Conservation (phyloP, 306 rosid genomes). For the Cucurbita pepo region DNA sequence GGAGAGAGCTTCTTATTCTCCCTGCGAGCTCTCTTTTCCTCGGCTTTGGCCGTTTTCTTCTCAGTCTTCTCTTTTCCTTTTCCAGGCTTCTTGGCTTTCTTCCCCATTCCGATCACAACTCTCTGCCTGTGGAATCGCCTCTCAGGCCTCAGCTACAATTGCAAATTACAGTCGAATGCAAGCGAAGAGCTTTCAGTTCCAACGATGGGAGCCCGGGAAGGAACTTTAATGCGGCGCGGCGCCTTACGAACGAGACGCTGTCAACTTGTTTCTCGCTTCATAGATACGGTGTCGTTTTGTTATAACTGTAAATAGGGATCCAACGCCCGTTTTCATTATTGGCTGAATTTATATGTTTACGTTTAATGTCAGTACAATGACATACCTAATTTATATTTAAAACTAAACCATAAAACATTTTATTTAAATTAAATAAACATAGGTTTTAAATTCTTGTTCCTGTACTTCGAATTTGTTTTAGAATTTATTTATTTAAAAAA, state of each 20-base stretch:
- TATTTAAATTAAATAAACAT: too few relatives aligned
- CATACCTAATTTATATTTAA: too few relatives aligned
- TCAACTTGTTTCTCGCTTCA: not conserved
- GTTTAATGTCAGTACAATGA: too few relatives aligned
- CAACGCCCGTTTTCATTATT: too few relatives aligned
- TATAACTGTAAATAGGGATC: too few relatives aligned
- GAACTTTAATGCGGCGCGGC: not conserved
- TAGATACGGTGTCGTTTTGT: not conserved
- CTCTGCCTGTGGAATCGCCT: not conserved
- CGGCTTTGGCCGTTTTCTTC: conserved; percentile 72
- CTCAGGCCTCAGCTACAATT: not conserved
- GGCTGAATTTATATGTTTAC: too few relatives aligned
- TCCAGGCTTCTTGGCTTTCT: conserved; percentile 84
- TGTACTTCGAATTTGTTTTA: too few relatives aligned
- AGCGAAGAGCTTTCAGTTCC: not conserved
- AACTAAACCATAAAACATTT: too few relatives aligned
- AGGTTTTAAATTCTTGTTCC: too few relatives aligned
- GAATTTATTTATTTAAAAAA: too few relatives aligned
- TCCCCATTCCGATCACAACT: conserved; percentile 44
- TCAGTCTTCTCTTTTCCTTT: conserved; percentile 95
- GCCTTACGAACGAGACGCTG: not conserved
- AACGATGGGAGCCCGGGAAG: not conserved
- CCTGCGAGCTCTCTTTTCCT: conserved; percentile 74
- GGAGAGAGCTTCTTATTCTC: conserved; percentile 87
- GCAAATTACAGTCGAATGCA: not conserved